These are phyloP conservation scores for Hygrophila difformis DNA, from an alignment of 257 asterid genomes.

Conservation along the genomic window DNA sequence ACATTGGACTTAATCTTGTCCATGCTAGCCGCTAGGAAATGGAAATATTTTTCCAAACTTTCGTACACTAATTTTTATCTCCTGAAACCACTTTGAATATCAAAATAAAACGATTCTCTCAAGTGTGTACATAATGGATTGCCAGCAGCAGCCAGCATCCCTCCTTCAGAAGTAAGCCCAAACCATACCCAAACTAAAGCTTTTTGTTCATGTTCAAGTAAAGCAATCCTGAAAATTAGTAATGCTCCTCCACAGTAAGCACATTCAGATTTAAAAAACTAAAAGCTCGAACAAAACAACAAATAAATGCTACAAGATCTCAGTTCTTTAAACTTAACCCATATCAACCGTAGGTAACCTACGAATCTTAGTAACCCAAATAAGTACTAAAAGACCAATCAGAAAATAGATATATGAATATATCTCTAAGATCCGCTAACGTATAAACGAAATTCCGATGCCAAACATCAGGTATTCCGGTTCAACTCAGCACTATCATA, in stretches of 20 bases:
- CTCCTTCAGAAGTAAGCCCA: not conserved
- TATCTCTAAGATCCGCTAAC: conserved; percentile 46
- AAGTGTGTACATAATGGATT: conserved; percentile 3
- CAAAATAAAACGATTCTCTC: not conserved
- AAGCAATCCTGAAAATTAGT: not conserved
- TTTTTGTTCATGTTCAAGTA: not conserved
- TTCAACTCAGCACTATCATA: conserved; percentile 16
- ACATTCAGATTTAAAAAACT: not conserved
- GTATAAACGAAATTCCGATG: conserved; percentile 17
- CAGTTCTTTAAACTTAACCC: not conserved
- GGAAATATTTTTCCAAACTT: conserved; percentile 13
- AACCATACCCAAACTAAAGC: not conserved
- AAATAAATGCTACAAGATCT: conserved; percentile 8
- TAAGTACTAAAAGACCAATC: conserved; percentile 9
- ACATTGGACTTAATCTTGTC: conserved; percentile 54
- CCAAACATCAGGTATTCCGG: conserved; percentile 11
- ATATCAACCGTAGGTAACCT: conserved; percentile 13
- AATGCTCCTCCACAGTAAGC: not conserved
- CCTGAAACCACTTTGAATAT: conserved; percentile 8
- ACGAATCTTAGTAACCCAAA: conserved; percentile 13
- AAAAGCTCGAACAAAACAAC: conserved; percentile 2
- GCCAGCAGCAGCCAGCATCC: conserved; percentile 18
- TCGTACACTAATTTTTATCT: conserved; percentile 24
- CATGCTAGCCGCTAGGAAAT: conserved; percentile 18
- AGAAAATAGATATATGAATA: conserved; percentile 7